Percentiles rank a stretch among this genome's conserved stretches.
Evolutionary conservation across 176 grass and related monocot genomes (phyloP).

Genomic region (Chloris gayana): DNA sequence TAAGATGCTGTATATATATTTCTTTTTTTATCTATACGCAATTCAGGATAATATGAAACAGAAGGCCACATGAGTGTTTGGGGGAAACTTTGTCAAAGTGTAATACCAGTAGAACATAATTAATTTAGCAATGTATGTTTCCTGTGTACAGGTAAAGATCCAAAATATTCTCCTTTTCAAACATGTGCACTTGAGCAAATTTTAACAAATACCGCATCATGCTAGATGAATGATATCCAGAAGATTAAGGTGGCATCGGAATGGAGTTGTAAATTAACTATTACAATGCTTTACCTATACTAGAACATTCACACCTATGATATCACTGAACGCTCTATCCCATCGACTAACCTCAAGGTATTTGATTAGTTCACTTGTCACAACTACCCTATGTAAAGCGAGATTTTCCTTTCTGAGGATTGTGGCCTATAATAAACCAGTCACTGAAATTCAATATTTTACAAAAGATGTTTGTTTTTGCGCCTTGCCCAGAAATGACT

Average conservation of each 20-base stretch:
- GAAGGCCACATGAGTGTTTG: not conserved
- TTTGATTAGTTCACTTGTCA: conserved; percentile 13
- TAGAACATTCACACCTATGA: conserved; percentile 21
- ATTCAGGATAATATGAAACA: not conserved
- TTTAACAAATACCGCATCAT: not conserved
- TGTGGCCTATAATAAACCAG: not conserved
- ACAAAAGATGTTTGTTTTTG: conserved; percentile 81
- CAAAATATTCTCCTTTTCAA: not conserved
- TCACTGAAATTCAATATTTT: conserved; percentile 62
- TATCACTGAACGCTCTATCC: conserved; percentile 12
- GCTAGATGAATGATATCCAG: not conserved
- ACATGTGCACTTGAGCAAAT: not conserved
- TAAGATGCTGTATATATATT: not conserved
- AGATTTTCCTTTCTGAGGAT: not conserved
- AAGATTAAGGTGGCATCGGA: conserved; percentile 21
- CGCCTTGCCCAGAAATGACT: conserved; percentile 68
- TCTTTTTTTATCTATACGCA: not conserved
- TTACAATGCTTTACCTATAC: conserved; percentile 4
- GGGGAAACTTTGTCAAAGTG: not conserved
- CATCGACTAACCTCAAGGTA: conserved; percentile 5
- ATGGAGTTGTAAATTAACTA: not conserved
- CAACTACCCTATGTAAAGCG: not conserved
- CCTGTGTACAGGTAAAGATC: not conserved
- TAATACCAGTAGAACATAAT: not conserved
- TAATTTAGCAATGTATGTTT: not conserved